Evolutionary conservation across 192 early-diverging fungal species (phyloP).

Genomic region (Gigaspora rosea): DNA sequence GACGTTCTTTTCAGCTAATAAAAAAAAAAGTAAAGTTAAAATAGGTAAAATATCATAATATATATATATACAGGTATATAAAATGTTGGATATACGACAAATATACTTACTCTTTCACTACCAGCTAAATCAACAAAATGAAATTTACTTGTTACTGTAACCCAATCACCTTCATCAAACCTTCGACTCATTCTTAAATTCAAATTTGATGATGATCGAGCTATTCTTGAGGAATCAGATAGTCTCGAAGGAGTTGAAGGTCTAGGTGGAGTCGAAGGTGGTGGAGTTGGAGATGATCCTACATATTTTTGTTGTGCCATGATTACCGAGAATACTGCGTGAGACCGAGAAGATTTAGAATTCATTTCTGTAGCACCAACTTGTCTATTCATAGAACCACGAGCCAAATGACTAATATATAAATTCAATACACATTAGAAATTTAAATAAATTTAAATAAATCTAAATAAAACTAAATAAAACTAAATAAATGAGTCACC

Average conservation of each 20-base stretch:
- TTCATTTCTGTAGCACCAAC: conserved; percentile 98
- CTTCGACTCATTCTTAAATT: conserved; percentile 18
- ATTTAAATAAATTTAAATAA: conserved; percentile 18
- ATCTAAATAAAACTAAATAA: not conserved
- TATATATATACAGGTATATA: not conserved
- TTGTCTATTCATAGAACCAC: conserved; percentile 77
- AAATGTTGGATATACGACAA: too few species aligned
- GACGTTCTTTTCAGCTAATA: conserved; percentile 82
- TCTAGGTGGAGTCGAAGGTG: conserved; percentile 19
- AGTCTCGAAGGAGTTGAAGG: conserved; percentile 21
- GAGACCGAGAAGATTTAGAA: conserved; percentile 89
- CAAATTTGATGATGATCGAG: not conserved
- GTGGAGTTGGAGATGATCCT: conserved; percentile 32
- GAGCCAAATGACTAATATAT: conserved; percentile 54
- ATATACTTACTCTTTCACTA: conserved; percentile 70
- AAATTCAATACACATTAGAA: not conserved
- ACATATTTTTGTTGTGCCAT: conserved; percentile 76
- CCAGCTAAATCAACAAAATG: conserved; percentile 99
- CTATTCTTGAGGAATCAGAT: not conserved
- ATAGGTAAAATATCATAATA: not conserved
- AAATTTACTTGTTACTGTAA: conserved; percentile 83
- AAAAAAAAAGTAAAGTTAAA: too few species aligned
- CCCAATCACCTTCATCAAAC: conserved; percentile 55
- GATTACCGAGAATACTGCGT: conserved; percentile 95
- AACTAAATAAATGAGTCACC: conserved; percentile 39